Percentiles rank a stretch among this genome's conserved stretches.
Conservation (phyloP, 2,329 filamentous ascomycete species). For the Calonectria honghensis region DNA sequence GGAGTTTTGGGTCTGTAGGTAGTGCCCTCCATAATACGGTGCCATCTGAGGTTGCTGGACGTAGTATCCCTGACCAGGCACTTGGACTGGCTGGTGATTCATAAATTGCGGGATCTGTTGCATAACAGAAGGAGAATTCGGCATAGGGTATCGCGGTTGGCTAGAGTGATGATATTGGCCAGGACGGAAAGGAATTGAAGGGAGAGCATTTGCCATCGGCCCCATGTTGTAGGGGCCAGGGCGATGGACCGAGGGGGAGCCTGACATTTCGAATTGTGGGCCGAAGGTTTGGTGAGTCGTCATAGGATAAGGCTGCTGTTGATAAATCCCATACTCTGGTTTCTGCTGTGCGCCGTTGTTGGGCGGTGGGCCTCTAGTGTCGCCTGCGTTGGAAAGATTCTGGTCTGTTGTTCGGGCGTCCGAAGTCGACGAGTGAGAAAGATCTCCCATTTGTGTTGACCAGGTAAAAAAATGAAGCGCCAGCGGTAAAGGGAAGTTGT, state of each 20-base stretch:
- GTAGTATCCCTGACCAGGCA: constrained; percentile 68
- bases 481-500: constrained; percentile 21
- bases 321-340: constrained; percentile 45
- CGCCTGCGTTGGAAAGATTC: constrained; percentile 35
- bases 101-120: constrained; percentile 65
- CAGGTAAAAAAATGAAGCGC: constrained; percentile 20
- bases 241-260: constrained; percentile 48
- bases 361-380: constrained; percentile 34
- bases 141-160: constrained; percentile 59
- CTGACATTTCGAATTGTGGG: constrained; percentile 65
- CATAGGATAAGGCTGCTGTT: constrained; percentile 53
- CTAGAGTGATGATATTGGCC: constrained; percentile 61
- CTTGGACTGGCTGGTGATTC: constrained; percentile 61
- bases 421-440: constrained; percentile 43
- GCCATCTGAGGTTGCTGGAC: constrained; percentile 66
- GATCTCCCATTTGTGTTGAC: constrained; percentile 51
- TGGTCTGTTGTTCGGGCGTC: constrained; percentile 41
- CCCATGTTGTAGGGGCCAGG: constrained; percentile 68
- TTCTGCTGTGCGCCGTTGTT: constrained; percentile 38
- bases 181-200: constrained; percentile 63
- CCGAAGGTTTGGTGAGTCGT: constrained; percentile 63
- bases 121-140: constrained; percentile 62
- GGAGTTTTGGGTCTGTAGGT: constrained; percentile 62
- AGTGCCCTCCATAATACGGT: constrained; percentile 66
- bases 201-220: constrained; percentile 66